Base-by-base conservation (phyloP, 306 rosid species). In the Trifolium fragiferum region DNA sequence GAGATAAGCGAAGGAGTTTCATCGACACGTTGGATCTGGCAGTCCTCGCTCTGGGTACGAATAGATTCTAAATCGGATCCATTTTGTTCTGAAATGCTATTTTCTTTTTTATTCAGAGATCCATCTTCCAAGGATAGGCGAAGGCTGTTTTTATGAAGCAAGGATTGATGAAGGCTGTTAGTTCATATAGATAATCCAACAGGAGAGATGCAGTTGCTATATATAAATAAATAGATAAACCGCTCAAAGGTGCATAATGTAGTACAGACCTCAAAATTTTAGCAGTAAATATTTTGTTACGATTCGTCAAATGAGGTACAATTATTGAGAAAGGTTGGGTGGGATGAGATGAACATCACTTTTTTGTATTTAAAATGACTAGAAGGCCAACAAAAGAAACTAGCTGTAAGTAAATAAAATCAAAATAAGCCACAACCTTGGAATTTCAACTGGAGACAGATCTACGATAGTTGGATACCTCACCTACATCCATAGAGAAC, bases 401-500 rank as follows among this genome's bases (percentile, higher is more conserved):
- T 74, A 38, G 66, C 37, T 25, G 60, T 27, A 63, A 8, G 70
- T 72, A 74, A 8, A 75, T 72, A 74, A 76, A 75, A 63, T 61
- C 5, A 66, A 53, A 72, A 76, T 74, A 35, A 16, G 76, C 76
- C 30, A 84, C 69, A 67, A 93, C 98, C 98, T 91, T 75, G 87
- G 94, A 47, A 91, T 82, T 80, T 85, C 90, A 78, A 86, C 58
- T 8, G 94, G 91, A 78, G 89, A 80, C 77, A 89, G 78, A 80
- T 91, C 97, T 80, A 81, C 69, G 79, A 78, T 79, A 84, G 87
- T 87, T 54, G 97, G 98, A 91, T 91, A 93, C 61, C 68, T 85
- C 50, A 93, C 90, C 98, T 93, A 77, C 90, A 93, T 80, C 72
- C 59, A 81, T 6, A 85, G 64, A 82, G 74, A 88, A 55, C 33